Evolutionary conservation across 2,329 filamentous ascomycete genomes (phyloP).

Genomic region (Alternaria novae-zelandiae): DNA sequence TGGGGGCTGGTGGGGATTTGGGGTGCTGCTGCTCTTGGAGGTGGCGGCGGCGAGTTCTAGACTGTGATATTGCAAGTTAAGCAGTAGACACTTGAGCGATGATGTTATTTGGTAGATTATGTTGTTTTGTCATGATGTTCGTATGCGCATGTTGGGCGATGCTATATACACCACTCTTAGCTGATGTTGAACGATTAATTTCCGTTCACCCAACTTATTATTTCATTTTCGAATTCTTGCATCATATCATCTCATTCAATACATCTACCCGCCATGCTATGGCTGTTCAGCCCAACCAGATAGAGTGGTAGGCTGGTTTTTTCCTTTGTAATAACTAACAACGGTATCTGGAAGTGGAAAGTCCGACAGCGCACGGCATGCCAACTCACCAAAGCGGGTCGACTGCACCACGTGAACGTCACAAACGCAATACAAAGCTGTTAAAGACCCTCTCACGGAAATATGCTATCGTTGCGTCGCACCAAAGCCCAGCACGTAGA

Average conservation of each 20-base stretch:
- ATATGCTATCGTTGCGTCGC: not conserved
- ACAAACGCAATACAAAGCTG: not conserved
- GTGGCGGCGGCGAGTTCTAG: slow-evolving; percentile 46
- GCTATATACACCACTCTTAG: slow-evolving; percentile 8
- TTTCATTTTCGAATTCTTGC: not conserved
- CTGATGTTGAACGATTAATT: not conserved
- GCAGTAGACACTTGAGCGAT: not conserved
- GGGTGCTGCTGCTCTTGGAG: slow-evolving; percentile 67
- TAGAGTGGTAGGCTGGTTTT: not conserved
- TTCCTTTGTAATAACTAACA: not conserved
- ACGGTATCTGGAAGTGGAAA: not conserved
- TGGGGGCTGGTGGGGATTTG: slow-evolving; percentile 78
- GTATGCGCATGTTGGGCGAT: not conserved
- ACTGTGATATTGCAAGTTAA: not conserved
- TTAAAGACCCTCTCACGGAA: not conserved
- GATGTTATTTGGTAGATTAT: not conserved
- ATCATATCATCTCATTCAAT: not conserved
- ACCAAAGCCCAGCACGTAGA: not conserved
- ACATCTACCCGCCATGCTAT: not conserved
- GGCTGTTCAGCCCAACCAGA: not conserved
- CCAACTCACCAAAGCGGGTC: not conserved
- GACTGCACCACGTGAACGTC: not conserved
- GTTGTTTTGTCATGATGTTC: not conserved
- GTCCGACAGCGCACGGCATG: not conserved
- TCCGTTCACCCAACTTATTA: not conserved